Evolutionary conservation across 2,329 filamentous ascomycete genomes (phyloP).

Genomic region (Epichloe sibirici): DNA sequence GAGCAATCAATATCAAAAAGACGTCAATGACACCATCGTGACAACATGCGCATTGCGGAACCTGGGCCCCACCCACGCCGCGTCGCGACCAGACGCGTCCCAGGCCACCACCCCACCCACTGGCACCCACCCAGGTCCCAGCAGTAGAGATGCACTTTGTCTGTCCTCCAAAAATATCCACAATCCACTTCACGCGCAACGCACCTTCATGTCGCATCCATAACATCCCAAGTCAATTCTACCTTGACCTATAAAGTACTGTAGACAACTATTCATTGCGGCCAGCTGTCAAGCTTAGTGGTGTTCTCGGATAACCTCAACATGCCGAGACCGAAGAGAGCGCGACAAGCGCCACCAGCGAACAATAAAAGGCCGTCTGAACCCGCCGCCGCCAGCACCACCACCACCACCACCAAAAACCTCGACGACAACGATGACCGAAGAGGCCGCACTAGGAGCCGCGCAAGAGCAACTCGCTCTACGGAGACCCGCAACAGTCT

Average conservation of each 20-base stretch:
- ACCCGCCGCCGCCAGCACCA: background rate
- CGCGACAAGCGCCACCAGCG: conserved; percentile 5
- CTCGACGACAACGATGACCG: conserved; percentile 12
- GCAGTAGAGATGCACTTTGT: conserved; percentile 10
- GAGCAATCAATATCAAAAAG: background rate
- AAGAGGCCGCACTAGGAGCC: conserved; percentile 13
- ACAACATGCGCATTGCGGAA: too few relatives aligned
- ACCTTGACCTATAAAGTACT: background rate
- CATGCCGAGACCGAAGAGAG: conserved; percentile 10
- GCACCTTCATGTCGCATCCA: background rate
- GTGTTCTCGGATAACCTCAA: background rate
- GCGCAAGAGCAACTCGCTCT: conserved; percentile 10
- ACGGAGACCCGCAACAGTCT: conserved; percentile 8
- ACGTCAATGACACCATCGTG: background rate
- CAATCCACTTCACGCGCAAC: background rate
- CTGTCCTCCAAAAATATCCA: conserved; percentile 8
- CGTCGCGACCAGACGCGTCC: conserved; percentile 18
- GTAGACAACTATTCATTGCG: background rate
- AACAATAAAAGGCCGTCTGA: background rate
- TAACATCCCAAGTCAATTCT: background rate
- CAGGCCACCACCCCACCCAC: background rate
- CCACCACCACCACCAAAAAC: background rate
- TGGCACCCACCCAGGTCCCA: too few relatives aligned
- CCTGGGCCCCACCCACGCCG: conserved; percentile 1
- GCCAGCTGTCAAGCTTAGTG: too few relatives aligned